These are phyloP conservation scores for Trifolium dubium DNA, from an alignment of 306 rosid species.

Conservation along the genomic window DNA sequence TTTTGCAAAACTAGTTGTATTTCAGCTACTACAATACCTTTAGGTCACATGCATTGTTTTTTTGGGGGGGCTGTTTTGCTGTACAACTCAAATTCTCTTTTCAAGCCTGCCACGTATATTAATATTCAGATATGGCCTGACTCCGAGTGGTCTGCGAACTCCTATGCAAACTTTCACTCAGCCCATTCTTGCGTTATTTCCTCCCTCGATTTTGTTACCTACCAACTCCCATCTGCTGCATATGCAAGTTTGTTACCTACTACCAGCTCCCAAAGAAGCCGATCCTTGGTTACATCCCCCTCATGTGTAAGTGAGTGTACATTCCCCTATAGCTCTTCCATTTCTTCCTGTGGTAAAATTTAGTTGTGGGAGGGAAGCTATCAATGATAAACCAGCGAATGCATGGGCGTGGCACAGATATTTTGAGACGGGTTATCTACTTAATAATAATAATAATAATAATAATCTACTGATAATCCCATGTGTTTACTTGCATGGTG, in stretches of 20 bases:
- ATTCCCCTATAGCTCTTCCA: slow-evolving; percentile 15
- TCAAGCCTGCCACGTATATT: neutral
- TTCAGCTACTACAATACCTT: slow-evolving; percentile 9
- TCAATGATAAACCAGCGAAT: neutral
- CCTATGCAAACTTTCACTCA: slow-evolving; percentile 17
- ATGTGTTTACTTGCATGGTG: slow-evolving; percentile 20
- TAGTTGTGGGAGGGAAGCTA: slow-evolving; percentile 18
- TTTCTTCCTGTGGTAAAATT: slow-evolving; percentile 9
- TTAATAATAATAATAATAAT: neutral
- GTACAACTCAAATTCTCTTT: slow-evolving; percentile 8
- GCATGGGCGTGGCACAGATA: slow-evolving; percentile 17
- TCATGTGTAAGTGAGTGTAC: slow-evolving; percentile 3
- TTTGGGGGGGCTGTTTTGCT: slow-evolving; percentile 31
- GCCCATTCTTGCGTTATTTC: slow-evolving; percentile 1
- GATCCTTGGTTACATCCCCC: slow-evolving; percentile 7
- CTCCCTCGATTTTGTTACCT: neutral
- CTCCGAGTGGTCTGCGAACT: slow-evolving; percentile 24
- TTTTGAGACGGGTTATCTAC: slow-evolving; percentile 17
- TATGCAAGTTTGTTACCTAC: neutral
- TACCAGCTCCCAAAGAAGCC: slow-evolving; percentile 22
- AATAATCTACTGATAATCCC: neutral
- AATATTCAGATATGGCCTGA: slow-evolving; percentile 19
- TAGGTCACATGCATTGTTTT: slow-evolving; percentile 9
- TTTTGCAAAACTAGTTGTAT: neutral
- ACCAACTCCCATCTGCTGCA: slow-evolving; percentile 1